Conservation (phyloP, 768 basidiomycete genomes). For the Cytidiella melzeri region DNA sequence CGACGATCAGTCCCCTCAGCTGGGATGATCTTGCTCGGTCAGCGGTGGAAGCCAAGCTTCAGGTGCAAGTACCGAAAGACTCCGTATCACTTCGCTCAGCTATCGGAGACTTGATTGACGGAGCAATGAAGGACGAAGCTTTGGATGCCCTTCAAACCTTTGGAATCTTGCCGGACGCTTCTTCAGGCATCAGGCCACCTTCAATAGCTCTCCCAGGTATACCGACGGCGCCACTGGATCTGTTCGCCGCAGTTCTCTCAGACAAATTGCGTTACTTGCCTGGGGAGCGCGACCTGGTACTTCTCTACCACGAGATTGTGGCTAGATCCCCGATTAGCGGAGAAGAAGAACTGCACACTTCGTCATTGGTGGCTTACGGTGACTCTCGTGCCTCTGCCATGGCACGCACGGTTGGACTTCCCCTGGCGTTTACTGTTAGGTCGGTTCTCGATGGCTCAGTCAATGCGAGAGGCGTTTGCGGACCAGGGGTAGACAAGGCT, state of each 20-base stretch:
- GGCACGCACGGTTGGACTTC: constrained; percentile 86
- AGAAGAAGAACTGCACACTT: constrained; percentile 54
- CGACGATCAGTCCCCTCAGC: constrained; percentile 29
- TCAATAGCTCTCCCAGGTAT: constrained; percentile 10
- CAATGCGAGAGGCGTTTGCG: constrained; percentile 53
- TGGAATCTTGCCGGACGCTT: constrained; percentile 20
- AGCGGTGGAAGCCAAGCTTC: constrained; percentile 26
- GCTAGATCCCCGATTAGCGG: constrained; percentile 31
- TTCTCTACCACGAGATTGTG: constrained; percentile 80
- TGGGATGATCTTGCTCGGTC: constrained; percentile 35
- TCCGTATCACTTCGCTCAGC: constrained; percentile 29
- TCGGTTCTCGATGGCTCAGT: constrained; percentile 55
- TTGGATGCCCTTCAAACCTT: constrained; percentile 41
- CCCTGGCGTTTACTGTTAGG: constrained; percentile 78
- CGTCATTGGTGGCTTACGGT: constrained; percentile 61
- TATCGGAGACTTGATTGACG: constrained; percentile 19
- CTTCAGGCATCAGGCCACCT: constrained; percentile 8
- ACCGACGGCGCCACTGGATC: constrained; percentile 54
- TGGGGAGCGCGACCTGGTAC: constrained; percentile 79
- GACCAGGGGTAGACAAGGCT: constrained; percentile 52
- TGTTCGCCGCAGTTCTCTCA: constrained; percentile 67
- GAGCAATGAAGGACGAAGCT: constrained; percentile 18
- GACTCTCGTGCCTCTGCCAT: constrained; percentile 64
- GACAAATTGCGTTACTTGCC: constrained; percentile 63
- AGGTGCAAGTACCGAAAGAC: constrained; percentile 25